These are phyloP conservation scores for Ganoderma sinense DNA, from an alignment of 1,284 basidiomycete genomes.

Conservation along the genomic window DNA sequence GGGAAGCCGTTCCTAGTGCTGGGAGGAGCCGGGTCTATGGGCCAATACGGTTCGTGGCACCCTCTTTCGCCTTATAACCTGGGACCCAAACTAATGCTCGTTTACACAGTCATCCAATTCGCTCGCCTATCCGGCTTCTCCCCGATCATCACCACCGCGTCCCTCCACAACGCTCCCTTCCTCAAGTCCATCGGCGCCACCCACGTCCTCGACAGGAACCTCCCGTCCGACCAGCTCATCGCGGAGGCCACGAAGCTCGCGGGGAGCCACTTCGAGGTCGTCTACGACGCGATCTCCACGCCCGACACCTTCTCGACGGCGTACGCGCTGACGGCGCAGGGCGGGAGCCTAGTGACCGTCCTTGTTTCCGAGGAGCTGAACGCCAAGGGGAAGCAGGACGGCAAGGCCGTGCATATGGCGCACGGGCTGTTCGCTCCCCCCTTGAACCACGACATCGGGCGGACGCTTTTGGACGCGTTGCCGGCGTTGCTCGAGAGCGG, in stretches of 20 bases:
- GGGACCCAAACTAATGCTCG: conserved; percentile 28
- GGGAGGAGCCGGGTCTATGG: conserved; percentile 44
- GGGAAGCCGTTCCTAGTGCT: conserved; percentile 42
- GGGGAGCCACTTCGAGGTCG: conserved; percentile 27
- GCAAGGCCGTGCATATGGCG: neutral
- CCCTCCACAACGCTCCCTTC: conserved; percentile 40
- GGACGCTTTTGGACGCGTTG: conserved; percentile 3
- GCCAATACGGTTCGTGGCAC: conserved; percentile 41
- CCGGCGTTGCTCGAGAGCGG: conserved; percentile 24
- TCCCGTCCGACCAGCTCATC: conserved; percentile 27
- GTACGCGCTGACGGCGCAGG: conserved; percentile 16
- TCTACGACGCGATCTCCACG: conserved; percentile 39
- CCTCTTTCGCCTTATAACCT: conserved; percentile 8
- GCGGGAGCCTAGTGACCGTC: neutral
- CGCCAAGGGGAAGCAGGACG: neutral
- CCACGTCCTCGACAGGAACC: conserved; percentile 42
- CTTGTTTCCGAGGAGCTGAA: neutral
- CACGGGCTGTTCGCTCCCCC: conserved; percentile 7
- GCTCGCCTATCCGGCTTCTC: conserved; percentile 44
- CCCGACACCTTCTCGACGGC: conserved; percentile 24
- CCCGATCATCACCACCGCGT: conserved; percentile 45
- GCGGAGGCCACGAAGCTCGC: conserved; percentile 30
- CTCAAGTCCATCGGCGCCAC: conserved; percentile 46
- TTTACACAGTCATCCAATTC: conserved; percentile 40
- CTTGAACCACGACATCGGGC: conserved; percentile 2